Conservation (phyloP, 257 asterid genomes). For the Schizonepeta tenuifolia region DNA sequence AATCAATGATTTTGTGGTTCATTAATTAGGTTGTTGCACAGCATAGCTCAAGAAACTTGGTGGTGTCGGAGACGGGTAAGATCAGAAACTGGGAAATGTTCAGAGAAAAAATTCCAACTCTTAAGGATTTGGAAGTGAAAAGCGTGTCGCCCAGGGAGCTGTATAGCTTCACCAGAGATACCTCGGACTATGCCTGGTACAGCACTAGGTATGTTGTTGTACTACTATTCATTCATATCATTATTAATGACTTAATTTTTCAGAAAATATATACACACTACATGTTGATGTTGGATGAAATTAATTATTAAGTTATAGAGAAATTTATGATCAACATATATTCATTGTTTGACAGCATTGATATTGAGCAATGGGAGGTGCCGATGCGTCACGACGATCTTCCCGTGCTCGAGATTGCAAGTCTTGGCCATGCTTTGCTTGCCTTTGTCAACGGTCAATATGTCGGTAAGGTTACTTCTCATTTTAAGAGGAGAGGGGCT, state of each 20-base stretch:
- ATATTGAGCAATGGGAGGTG: constrained; percentile 53
- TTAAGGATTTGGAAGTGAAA: constrained; percentile 40
- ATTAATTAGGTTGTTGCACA: constrained; percentile 83
- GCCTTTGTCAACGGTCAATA: constrained; percentile 81
- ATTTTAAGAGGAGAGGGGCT: too few species aligned
- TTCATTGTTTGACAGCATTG: constrained; percentile 46
- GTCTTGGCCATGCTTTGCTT: constrained; percentile 86
- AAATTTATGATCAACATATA: too few species aligned
- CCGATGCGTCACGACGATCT: constrained; percentile 68
- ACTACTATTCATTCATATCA: too few species aligned
- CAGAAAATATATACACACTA: too few species aligned
- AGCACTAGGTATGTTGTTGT: constrained; percentile 62
- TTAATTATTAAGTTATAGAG: not conserved
- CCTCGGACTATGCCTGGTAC: constrained; percentile 91
- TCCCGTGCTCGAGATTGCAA: constrained; percentile 77
- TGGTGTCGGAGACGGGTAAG: constrained; percentile 45
- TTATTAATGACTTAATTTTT: too few species aligned
- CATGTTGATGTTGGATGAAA: too few species aligned
- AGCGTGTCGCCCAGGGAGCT: constrained; percentile 61
- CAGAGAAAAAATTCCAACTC: constrained; percentile 57
- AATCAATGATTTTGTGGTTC: not conserved
- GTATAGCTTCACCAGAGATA: constrained; percentile 65
- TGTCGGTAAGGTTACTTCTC: too few species aligned
- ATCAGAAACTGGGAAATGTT: constrained; percentile 62
- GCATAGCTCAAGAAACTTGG: constrained; percentile 73